Conservation (phyloP, 192 early-diverging fungal species). For the Backusella westeae region DNA sequence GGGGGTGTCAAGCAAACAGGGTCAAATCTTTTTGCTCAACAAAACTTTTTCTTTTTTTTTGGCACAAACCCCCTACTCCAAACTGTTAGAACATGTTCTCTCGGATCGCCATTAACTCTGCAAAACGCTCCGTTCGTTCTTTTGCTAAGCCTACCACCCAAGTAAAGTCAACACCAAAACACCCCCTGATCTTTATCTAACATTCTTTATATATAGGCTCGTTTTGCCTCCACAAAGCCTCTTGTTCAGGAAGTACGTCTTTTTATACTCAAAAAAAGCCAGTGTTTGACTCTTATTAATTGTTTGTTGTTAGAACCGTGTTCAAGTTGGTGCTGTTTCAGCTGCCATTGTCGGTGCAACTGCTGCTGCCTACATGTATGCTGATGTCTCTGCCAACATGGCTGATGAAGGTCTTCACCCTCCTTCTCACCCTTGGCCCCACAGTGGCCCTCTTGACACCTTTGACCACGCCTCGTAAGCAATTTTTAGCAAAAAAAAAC, state of each 20-base stretch:
- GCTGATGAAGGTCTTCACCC: slow-evolving; percentile 92
- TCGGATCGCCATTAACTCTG: slow-evolving; percentile 33
- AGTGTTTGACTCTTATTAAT: not conserved
- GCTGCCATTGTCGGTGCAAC: slow-evolving; percentile 62
- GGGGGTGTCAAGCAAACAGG: slow-evolving; percentile 9
- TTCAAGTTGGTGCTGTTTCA: slow-evolving; percentile 34
- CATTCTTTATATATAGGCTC: slow-evolving; percentile 22
- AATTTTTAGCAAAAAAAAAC: no score
- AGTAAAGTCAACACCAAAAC: not conserved
- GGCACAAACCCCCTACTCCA: slow-evolving; percentile 17
- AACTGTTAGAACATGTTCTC: slow-evolving; percentile 33
- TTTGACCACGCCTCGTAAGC: slow-evolving; percentile 89
- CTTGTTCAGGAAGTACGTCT: slow-evolving; percentile 26
- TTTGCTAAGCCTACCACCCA: slow-evolving; percentile 23
- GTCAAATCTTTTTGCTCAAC: slow-evolving; percentile 1
- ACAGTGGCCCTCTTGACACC: slow-evolving; percentile 76
- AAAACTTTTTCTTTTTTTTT: slow-evolving; percentile 15
- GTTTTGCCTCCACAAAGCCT: slow-evolving; percentile 39
- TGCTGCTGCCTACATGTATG: slow-evolving; percentile 48
- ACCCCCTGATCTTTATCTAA: not conserved
- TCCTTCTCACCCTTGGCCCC: slow-evolving; percentile 86
- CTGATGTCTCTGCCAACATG: slow-evolving; percentile 71
- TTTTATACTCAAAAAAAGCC: not conserved
- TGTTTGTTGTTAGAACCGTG: slow-evolving; percentile 27
- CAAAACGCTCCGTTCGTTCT: slow-evolving; percentile 34